Conservation (phyloP, 768 basidiomycete genomes). For the Cubamyces lactineus region DNA sequence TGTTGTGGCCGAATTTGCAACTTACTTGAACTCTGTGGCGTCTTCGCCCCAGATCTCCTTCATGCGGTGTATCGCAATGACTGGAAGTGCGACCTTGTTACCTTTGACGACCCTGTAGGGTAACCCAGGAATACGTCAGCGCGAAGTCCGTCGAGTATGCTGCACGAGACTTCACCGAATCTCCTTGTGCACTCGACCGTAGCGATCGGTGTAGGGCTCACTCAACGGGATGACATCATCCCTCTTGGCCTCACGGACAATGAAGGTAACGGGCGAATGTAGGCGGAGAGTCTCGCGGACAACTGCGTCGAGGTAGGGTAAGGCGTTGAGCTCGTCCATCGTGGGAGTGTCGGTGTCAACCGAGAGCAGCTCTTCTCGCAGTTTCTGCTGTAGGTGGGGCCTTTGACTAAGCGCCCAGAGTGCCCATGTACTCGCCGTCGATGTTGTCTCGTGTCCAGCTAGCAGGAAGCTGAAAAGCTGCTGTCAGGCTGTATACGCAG, state of each 20-base stretch:
- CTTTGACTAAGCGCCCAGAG: slow-evolving; percentile 43
- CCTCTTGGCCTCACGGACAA: slow-evolving; percentile 47
- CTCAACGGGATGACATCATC: slow-evolving; percentile 58
- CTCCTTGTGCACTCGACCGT: slow-evolving; percentile 21
- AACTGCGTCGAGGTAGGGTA: slow-evolving; percentile 71
- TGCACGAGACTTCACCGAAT: slow-evolving; percentile 21
- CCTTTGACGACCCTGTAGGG: slow-evolving; percentile 31
- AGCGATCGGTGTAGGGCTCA: slow-evolving; percentile 32
- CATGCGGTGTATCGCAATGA: slow-evolving; percentile 54
- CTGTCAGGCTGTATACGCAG: not conserved
- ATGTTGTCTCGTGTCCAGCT: slow-evolving; percentile 49
- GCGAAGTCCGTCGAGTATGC: too few species aligned
- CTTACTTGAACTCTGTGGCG: slow-evolving; percentile 62
- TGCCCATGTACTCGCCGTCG: slow-evolving; percentile 39
- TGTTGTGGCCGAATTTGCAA: slow-evolving; percentile 7
- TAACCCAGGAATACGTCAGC: not conserved
- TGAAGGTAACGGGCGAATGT: slow-evolving; percentile 52
- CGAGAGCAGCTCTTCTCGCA: slow-evolving; percentile 44
- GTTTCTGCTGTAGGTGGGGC: slow-evolving; percentile 40
- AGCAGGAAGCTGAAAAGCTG: slow-evolving; percentile 30
- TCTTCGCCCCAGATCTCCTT: slow-evolving; percentile 65
- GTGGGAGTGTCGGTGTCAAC: slow-evolving; percentile 51
- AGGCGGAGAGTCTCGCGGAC: slow-evolving; percentile 63
- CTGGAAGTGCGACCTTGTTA: slow-evolving; percentile 48
- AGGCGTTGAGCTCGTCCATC: slow-evolving; percentile 68